These are phyloP conservation scores for Oryza australiensis DNA, from an alignment of 176 grass and related monocot species.

Conservation along the genomic window DNA sequence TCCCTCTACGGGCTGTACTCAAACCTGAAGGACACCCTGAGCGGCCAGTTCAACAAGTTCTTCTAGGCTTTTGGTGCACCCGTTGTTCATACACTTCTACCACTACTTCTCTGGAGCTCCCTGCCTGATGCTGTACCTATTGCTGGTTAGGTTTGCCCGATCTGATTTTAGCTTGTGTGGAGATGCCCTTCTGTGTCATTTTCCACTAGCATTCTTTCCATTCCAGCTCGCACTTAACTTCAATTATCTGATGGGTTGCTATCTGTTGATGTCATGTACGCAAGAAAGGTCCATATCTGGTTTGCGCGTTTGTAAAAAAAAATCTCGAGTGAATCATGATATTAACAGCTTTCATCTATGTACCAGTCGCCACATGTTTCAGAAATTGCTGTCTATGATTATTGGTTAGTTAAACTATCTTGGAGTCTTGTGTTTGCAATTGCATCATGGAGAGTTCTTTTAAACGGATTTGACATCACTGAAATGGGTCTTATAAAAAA, in stretches of 20 bases:
- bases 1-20: conserved; percentile 86
- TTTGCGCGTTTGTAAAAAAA: conserved; percentile 14
- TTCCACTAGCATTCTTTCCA: background rate
- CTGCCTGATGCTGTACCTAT: conserved; percentile 20
- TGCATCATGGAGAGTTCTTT: background rate
- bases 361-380: background rate
- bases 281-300: background rate
- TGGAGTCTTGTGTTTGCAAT: background rate
- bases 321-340: background rate
- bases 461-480: background rate
- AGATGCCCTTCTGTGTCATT: conserved; percentile 17
- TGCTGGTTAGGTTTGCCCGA: conserved; percentile 6
- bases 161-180: conserved; percentile 33
- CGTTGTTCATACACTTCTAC: conserved; percentile 37
- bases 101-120: background rate
- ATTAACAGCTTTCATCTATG: background rate
- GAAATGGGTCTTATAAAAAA: background rate
- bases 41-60: conserved; percentile 73
- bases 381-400: background rate
- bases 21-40: conserved; percentile 72
- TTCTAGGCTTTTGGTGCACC: conserved; percentile 47
- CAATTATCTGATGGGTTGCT: background rate
- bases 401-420: background rate
- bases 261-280: background rate
- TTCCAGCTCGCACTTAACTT: conserved; percentile 2